phyloP scores from a whole-genome alignment of 495 filamentous ascomycete genomes.

The Letharia lupina region DNA sequence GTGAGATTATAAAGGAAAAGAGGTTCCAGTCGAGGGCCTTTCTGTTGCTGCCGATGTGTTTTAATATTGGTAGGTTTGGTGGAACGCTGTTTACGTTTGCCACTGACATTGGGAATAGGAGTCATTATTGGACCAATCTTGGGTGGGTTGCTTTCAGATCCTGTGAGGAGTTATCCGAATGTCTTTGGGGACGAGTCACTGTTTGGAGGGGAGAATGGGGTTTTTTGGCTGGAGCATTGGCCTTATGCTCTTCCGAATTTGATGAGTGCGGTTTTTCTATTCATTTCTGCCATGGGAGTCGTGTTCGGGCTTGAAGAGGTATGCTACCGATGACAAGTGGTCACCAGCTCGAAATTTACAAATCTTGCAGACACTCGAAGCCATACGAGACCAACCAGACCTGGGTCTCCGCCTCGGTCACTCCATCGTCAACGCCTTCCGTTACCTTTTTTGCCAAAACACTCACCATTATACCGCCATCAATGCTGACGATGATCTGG shows the following conservation, averaged over 20 bases:
- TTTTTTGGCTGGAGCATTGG: constrained; percentile 53
- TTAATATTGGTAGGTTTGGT: constrained; percentile 41
- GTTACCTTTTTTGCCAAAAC: constrained; percentile 3
- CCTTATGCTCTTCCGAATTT: constrained; percentile 58
- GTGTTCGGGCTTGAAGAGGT: constrained; percentile 55
- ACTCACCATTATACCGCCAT: constrained; percentile 13
- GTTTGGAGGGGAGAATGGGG: constrained; percentile 42
- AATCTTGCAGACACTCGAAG: constrained; percentile 36
- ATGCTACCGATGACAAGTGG: constrained; percentile 14
- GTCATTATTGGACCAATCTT: constrained; percentile 58
- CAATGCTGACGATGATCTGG: constrained; percentile 16
- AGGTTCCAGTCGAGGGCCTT: constrained; percentile 70
- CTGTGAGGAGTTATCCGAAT: constrained; percentile 51
- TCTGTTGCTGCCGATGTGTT: constrained; percentile 70
- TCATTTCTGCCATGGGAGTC: constrained; percentile 39
- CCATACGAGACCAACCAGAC: constrained; percentile 38
- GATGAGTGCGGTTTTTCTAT: constrained; percentile 48
- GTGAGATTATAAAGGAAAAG: constrained; percentile 68
- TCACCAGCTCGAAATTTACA: constrained; percentile 34
- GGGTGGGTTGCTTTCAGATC: constrained; percentile 67
- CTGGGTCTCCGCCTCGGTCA: constrained; percentile 35
- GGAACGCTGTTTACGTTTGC: no score
- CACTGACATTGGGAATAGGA: constrained; percentile 34
- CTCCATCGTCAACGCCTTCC: constrained; percentile 12
- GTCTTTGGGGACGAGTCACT: constrained; percentile 55